These are phyloP conservation scores for Phialophora expanda DNA, from an alignment of 2,329 filamentous ascomycete species.

Conservation along the genomic window DNA sequence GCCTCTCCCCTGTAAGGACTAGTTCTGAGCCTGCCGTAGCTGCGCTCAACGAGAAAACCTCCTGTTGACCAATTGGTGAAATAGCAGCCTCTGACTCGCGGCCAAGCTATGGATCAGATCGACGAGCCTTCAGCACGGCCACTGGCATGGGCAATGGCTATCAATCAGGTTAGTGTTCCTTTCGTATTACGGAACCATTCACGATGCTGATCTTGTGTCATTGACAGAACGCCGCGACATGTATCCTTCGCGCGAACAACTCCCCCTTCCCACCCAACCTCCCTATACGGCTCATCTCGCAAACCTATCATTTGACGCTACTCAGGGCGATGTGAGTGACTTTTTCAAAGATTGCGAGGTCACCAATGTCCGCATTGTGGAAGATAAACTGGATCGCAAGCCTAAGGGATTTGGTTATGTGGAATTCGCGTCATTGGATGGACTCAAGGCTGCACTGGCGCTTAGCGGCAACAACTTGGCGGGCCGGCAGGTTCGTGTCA, in stretches of 20 bases:
- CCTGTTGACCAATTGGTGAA: constrained; percentile 3
- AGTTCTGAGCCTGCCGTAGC: not conserved
- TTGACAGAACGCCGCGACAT: constrained; percentile 44
- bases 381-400: constrained; percentile 90
- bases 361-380: constrained; percentile 91
- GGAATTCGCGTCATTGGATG: constrained; percentile 86
- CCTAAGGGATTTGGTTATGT: constrained; percentile 99
- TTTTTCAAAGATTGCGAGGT: constrained; percentile 87
- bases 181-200: not conserved
- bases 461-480: constrained; percentile 83
- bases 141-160: constrained; percentile 47
- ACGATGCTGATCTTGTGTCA: constrained; percentile 13
- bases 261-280: constrained; percentile 87
- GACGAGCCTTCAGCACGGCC: constrained; percentile 53
- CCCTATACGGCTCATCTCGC: constrained; percentile 95
- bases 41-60: not conserved
- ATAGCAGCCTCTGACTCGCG: constrained; percentile 48
- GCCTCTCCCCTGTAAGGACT: constrained; percentile 70
- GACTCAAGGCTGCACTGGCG: constrained; percentile 85
- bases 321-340: constrained; percentile 77
- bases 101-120: constrained; percentile 56
- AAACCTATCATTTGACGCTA: constrained; percentile 95
- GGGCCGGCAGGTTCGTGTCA: constrained; percentile 87
- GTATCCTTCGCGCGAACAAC: constrained; percentile 72
- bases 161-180: constrained; percentile 40